Evolutionary conservation across 176 grass and related monocot genomes (phyloP).

Genomic region (Olyra latifolia): DNA sequence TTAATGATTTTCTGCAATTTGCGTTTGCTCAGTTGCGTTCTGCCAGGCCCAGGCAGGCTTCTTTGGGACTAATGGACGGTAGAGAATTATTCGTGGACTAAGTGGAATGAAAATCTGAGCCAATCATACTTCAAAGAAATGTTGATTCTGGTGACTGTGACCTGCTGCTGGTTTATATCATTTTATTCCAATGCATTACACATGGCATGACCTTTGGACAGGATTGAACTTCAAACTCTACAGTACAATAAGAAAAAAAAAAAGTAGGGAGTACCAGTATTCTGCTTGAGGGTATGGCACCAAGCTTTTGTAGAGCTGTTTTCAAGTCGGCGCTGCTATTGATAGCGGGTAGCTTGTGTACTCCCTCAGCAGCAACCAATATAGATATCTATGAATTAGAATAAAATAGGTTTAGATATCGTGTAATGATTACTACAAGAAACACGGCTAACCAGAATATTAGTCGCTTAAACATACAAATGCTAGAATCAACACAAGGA

Average conservation of each 20-base stretch:
- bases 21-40: not conserved
- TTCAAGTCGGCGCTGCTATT: constrained; percentile 86
- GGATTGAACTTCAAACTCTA: not conserved
- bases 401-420: constrained; percentile 6
- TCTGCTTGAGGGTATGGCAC: constrained; percentile 82
- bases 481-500: not conserved
- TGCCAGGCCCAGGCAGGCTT: not conserved
- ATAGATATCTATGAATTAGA: constrained; percentile 67
- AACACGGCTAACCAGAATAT: constrained; percentile 16
- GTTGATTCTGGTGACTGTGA: not conserved
- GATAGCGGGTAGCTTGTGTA: constrained; percentile 80
- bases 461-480: not conserved
- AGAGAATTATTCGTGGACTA: not conserved
- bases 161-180: not conserved
- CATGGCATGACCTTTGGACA: not conserved
- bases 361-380: constrained; percentile 86
- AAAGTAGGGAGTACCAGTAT: constrained; percentile 60
- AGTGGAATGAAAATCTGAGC: not conserved
- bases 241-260: constrained; percentile 4
- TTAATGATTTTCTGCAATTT: not conserved
- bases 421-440: not conserved
- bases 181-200: not conserved
- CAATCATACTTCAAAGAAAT: not conserved
- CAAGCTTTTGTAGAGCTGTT: constrained; percentile 76
- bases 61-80: not conserved